Base-by-base conservation (phyloP, 1,284 basidiomycete genomes). In the Athelia psychrophila region DNA sequence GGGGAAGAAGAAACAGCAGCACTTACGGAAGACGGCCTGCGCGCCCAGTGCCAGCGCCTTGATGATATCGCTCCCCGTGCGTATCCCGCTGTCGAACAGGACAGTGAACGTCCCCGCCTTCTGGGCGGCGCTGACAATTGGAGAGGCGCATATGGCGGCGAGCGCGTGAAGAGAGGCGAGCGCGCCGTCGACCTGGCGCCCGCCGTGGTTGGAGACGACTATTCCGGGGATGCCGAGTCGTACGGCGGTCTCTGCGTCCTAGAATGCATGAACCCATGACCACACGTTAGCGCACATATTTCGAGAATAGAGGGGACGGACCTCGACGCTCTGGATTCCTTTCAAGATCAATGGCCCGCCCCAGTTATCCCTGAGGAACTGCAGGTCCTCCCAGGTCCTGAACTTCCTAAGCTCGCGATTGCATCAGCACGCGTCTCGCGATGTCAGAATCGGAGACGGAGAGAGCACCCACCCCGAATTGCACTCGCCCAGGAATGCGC, bases 191-290 rank as follows among this genome's bases (percentile, higher is more conserved):
- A 94, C 77, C 65, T 93, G 91, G 27, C 90, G 77, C 1, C 89
- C 91, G 24, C 89, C 91, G 60, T 94, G 91, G 62, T 93, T 93
- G 5, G 85, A 88, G 10, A 93, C 86, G 24, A 93, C 68, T 54
- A 94, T 87, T 2, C 86, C 91, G 56, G 93, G 81, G 10, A 83
- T 75, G 1, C 82, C 83, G n/a, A 76, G 62, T 19, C 85, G 80
- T 6, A 90, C 61, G 0, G 86, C 86, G 55, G 77, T 79, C 58
- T 84, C 79, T 1, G 89, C 88, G 60, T 92, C 89, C 74, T 88
- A 55, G 4, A 58, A 19, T 19, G 40, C 15, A 52, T 46, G 6
- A 30, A 13, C 27, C 27, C 27, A 30, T n/a, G n/a, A n/a, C n/a
- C n/a, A n/a, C n/a, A n/a, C n/a, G n/a, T n/a, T n/a, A n/a, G n/a